Base-by-base conservation (phyloP, 2,329 filamentous ascomycete species). In the Exophiala dermatitidis region DNA sequence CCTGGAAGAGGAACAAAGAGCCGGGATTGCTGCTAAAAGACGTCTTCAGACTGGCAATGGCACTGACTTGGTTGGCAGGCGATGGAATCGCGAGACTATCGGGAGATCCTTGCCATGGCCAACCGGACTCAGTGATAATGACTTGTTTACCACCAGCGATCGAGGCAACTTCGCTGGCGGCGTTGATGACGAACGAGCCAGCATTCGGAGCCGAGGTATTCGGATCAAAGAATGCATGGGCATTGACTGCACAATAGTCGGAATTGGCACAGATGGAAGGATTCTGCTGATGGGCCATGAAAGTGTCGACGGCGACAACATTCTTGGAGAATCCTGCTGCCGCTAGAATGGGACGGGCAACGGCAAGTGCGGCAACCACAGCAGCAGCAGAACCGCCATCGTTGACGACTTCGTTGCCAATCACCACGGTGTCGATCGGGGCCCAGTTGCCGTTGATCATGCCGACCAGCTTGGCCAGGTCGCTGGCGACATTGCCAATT, bases 331-430 rank as follows among this genome's bases (percentile, higher is more conserved):
- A 95, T 0, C 86, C 88, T 28, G 78, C 77, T 0, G 64, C 66
- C 30, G 78, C 76, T 36, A 94, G 78, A 1, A 74, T 73, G 9
- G 63, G 60, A 19, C 85, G 81, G 10, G 82, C 84, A 41, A 72
- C 68, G 1, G 70, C 69, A 37, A 93, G 72, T 2, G 82, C 82
- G 9, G 67, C 68, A 8, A 83, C 72, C 5, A 91, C 80, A 47
- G 77, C 69, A 1, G 62, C 62, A 0, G 79, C 74, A 3, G 75
- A 76, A 36, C 74, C 77, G 36, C 73, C 68, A 38, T 81, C 78
- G 69, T 88, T 85, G 67, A 95, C 82, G 33, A 85, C 74, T 69
- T 95, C 89, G 66, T 95, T 95, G 57, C 88, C 89, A 40, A 95
- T 78, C 52, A 81, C 80, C 64, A 95, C 77, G 1, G 86, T 85